Conservation (phyloP, 441 rosid genomes). For the California macrophylla region DNA sequence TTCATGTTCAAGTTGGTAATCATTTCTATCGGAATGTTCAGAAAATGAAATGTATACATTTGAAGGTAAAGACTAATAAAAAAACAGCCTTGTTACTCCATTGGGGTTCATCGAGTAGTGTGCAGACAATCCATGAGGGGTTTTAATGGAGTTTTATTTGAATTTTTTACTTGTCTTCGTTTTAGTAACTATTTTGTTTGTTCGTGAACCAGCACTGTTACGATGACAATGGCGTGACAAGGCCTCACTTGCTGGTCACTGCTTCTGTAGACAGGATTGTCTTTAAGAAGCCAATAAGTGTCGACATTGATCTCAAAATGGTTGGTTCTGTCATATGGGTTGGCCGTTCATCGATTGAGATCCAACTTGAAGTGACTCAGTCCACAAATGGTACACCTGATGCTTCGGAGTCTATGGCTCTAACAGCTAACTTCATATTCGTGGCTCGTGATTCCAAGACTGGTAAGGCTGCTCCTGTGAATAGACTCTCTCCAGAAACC, state of each 20-base stretch:
- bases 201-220: slow-evolving; percentile 53
- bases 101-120: no score
- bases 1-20: not conserved
- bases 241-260: slow-evolving; percentile 71
- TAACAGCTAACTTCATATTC: slow-evolving; percentile 71
- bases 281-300: slow-evolving; percentile 58
- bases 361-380: slow-evolving; percentile 70
- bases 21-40: not conserved
- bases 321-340: slow-evolving; percentile 79
- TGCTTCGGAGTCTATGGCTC: slow-evolving; percentile 40
- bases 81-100: no score
- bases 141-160: not conserved
- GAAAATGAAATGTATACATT: not conserved
- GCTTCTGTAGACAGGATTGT: slow-evolving; percentile 78
- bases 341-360: slow-evolving; percentile 72
- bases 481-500: slow-evolving; percentile 59
- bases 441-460: slow-evolving; percentile 76
- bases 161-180: not conserved
- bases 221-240: slow-evolving; percentile 59
- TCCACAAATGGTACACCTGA: slow-evolving; percentile 39
- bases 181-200: slow-evolving; percentile 14
- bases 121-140: no score
- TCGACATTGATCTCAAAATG: slow-evolving; percentile 55
- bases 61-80: not conserved
- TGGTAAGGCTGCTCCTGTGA: slow-evolving; percentile 64